Base-by-base conservation (phyloP, 805 yeast genomes). In the Metschnikowia baotianmanensis region DNA sequence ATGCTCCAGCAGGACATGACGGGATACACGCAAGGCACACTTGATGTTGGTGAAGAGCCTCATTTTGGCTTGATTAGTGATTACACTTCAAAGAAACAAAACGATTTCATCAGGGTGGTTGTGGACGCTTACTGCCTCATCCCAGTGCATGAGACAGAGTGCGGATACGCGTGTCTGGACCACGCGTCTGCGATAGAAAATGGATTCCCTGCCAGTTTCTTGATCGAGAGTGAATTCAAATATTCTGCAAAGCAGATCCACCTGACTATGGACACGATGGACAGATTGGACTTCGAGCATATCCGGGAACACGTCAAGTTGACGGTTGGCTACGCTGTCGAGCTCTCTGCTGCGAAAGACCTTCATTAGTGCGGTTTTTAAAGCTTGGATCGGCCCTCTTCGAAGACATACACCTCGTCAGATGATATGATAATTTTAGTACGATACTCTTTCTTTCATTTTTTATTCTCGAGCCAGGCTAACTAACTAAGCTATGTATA, bases 1-100 rank as follows among this genome's bases (percentile, higher is more conserved):
- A 83, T 89, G 93, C 68, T 91, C 28, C 96, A 91, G 63, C 95
- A 88, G 59, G 99, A 91, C 59, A 90, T 90, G 96, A 85, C 96
- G 3, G 96, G 96, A 0, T 87, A 71, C 56, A 76, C 82, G 2
- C 68, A 71, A 24, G 75, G 72, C 30, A 66, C 81, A 29, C 56
- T 63, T 28, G 77, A 72, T 47, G 63, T 48, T 21, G 83, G 74
- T 42, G 66, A 58, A 52, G 80, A 69, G 61, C 88, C 78, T 31
- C 80, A 79, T 58, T 74, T 90, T 52, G 96, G 96, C n/a, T 71
- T 91, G 31, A 78, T 89, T 43, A 76, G 78, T 2, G 96, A 88
- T 66, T 80, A 75, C 58, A 80, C 84, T 1, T 71, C 80, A 19
- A 59, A 62, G 0, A 63, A 51, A 4, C 72, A 87, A 46, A 81